These are phyloP conservation scores for Halenospora varia DNA, from an alignment of 495 filamentous ascomycete species.

Conservation along the genomic window DNA sequence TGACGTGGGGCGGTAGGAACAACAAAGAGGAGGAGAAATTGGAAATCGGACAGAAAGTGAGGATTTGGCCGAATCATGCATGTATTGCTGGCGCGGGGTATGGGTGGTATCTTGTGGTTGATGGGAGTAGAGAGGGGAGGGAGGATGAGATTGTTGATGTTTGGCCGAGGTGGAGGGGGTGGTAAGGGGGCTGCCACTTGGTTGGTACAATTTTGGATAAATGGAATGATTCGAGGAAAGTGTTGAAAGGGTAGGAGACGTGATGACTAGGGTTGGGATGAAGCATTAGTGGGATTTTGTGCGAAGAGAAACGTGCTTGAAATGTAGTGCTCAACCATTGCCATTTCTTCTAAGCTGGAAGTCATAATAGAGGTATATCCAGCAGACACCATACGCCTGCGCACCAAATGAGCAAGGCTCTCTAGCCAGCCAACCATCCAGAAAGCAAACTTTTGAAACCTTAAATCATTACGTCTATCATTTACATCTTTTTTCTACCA, in stretches of 20 bases:
- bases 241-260: too few relatives aligned
- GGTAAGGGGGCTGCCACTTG: too few relatives aligned
- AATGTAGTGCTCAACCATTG: conserved; percentile 1
- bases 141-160: conserved; percentile 64
- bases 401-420: neutral
- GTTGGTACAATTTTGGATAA: too few relatives aligned
- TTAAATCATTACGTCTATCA: conserved; percentile 28
- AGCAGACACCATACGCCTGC: conserved; percentile 7
- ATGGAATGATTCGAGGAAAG: too few relatives aligned
- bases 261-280: too few relatives aligned
- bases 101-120: conserved; percentile 74
- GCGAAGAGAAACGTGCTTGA: too few relatives aligned
- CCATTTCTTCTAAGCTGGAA: neutral
- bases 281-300: too few relatives aligned
- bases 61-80: conserved; percentile 81
- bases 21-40: conserved; percentile 35
- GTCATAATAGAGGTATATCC: conserved; percentile 5
- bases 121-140: conserved; percentile 45
- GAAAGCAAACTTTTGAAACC: neutral
- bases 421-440: neutral
- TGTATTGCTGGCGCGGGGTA: conserved; percentile 73
- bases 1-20: conserved; percentile 38
- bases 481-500: conserved; percentile 78
- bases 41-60: conserved; percentile 59
- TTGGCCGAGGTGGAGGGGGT: conserved; percentile 61